Evolutionary conservation across 1,284 basidiomycete species (phyloP).

Genomic region (Trametes polyzona): DNA sequence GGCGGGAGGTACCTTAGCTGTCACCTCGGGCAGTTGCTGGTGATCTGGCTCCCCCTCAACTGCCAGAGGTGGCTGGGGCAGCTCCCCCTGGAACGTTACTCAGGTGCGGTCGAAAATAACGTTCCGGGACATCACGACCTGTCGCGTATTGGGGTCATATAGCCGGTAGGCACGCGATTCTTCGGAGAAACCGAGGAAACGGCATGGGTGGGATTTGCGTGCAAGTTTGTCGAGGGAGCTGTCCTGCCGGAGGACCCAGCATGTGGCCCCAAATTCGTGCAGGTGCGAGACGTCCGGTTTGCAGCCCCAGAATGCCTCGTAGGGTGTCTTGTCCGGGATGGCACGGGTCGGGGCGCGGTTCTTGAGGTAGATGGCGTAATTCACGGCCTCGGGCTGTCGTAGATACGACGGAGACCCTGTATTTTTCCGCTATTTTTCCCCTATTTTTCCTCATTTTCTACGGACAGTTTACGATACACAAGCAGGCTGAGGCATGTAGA

Average conservation of each 20-base stretch:
- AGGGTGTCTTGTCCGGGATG: constrained; percentile 15
- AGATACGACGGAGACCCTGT: too few relatives aligned
- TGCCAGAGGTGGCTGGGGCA: too few relatives aligned
- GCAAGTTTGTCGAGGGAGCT: constrained; percentile 9
- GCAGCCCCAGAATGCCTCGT: constrained; percentile 19
- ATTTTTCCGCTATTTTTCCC: too few relatives aligned
- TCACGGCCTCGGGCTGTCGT: constrained; percentile 28
- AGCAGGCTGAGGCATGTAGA: too few relatives aligned
- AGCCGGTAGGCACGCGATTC: not conserved
- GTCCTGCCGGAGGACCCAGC: constrained; percentile 15
- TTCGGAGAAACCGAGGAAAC: too few relatives aligned
- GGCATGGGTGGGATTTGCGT: constrained; percentile 28
- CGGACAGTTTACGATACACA: too few relatives aligned
- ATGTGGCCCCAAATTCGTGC: constrained; percentile 11
- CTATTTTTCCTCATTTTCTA: too few relatives aligned
- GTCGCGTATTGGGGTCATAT: too few relatives aligned
- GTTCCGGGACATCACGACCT: too few relatives aligned
- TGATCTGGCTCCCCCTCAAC: too few relatives aligned
- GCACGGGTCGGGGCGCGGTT: constrained; percentile 24
- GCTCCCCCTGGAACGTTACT: not conserved
- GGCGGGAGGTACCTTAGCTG: too few relatives aligned
- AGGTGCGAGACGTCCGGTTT: constrained; percentile 21
- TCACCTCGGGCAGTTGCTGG: too few relatives aligned
- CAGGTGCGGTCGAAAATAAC: not conserved
- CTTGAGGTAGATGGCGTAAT: constrained; percentile 30